Evolutionary conservation across 1,139 yeast genomes (phyloP), one percentile per base, ranked within the genome.

Genomic region (Candida tropicalis): DNA sequence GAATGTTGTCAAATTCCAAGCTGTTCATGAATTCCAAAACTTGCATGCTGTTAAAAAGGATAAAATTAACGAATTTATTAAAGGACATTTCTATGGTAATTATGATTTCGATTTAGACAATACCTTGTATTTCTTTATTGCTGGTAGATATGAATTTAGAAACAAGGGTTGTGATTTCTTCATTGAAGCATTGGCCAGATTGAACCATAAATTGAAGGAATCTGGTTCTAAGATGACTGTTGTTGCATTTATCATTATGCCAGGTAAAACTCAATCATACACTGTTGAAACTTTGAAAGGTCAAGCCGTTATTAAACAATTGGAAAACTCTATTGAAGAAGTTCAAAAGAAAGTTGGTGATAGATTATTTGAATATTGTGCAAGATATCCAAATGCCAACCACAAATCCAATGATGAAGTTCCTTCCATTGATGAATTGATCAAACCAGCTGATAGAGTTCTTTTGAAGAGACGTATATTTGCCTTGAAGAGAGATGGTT

Each of bases 171-270:
- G 90, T 40, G 99, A 93, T 65, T 85, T 93, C 76, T 93, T 83
- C 65, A 88, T 93, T 58, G 99, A 93, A 66, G 75, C 96, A 2
- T 77, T 93, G 55, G 98, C 98, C 1, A 79, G 99, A 56, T 79
- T 93, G 60, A 93, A 93, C 67, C 93, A 91, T 64, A 79, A 82
- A 51, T 79, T 93, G 60, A 90, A 93, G 69, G 84, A 81, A 50
- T 66, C 82, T 6, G 90, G 89, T 32, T 87, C 96, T 11, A 87
- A 87, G 57, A 86, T 84, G 75, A 93, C 98, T 0, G 95, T 93
- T 26, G 97, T 93, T 39, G 98, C 98, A n/a, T 93, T 93, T 63
- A 88, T 93, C 58, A 91, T 93, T 64, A 93, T 93, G 99, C 99
- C 99, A 1, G 98, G 97, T 16, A 82, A 84, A 44, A 91, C 96